A percentile compares a stretch with the other conserved stretches of the same genome.
phyloP scores from a whole-genome alignment of 2,329 filamentous ascomycete species.

The Diaporthe sp. region DNA sequence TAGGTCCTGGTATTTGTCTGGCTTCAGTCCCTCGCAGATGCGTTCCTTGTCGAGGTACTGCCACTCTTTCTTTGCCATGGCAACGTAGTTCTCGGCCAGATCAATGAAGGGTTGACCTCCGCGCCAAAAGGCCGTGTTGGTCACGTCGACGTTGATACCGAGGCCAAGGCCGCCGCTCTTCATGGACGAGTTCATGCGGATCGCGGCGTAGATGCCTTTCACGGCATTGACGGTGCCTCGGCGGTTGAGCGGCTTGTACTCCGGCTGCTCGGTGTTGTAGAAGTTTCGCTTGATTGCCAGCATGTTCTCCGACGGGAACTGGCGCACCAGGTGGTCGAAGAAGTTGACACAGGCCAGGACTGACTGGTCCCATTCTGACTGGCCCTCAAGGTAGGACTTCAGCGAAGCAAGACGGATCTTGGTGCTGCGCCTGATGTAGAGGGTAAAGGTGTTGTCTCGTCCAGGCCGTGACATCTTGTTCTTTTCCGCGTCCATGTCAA shows the following conservation, averaged over 20 bases:
- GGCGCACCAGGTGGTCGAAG: conserved; percentile 88
- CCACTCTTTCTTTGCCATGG: conserved; percentile 45
- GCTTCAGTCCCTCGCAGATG: conserved; percentile 16
- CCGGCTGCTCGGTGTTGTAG: conserved; percentile 68
- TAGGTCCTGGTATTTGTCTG: conserved; percentile 23
- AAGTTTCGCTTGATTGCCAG: conserved; percentile 86
- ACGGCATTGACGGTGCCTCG: conserved; percentile 72
- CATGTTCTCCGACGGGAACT: conserved; percentile 78
- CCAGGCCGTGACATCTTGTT: conserved; percentile 49
- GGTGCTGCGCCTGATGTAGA: conserved; percentile 76
- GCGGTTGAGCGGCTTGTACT: conserved; percentile 67
- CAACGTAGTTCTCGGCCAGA: conserved; percentile 50
- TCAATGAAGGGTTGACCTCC: conserved; percentile 54
- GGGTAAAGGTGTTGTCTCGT: conserved; percentile 64
- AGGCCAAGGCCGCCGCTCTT: conserved; percentile 69
- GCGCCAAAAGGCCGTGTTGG: conserved; percentile 91
- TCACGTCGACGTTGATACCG: conserved; percentile 89
- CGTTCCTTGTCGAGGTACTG: conserved; percentile 22
- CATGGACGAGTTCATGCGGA: conserved; percentile 75
- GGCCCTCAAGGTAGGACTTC: conserved; percentile 73
- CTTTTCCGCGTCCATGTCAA: conserved; percentile 81
- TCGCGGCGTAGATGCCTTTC: conserved; percentile 91
- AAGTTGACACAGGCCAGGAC: conserved; percentile 88
- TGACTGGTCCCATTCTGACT: conserved; percentile 71
- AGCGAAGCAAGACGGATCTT: conserved; percentile 77